A percentile compares a stretch with the other conserved stretches of the same genome.
phyloP scores from a whole-genome alignment of 176 grass and related monocot genomes.

The Oryza brachyantha region DNA sequence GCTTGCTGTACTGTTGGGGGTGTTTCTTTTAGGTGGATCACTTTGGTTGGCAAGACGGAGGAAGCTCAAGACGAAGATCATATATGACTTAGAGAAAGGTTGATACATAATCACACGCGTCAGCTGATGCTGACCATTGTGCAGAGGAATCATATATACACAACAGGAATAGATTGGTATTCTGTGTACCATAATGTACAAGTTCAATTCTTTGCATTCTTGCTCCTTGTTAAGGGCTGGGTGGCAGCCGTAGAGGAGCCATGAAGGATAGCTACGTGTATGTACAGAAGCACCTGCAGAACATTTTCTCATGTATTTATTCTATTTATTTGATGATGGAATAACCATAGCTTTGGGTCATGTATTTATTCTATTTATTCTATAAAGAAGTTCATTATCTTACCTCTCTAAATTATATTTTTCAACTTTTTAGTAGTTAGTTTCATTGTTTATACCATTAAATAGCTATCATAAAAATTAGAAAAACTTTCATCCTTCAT shows the following conservation, averaged over 20 bases:
- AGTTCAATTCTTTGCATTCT: conserved; percentile 54
- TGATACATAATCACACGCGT: conserved; percentile 74
- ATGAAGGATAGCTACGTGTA: conserved; percentile 20
- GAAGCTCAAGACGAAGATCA: conserved; percentile 68
- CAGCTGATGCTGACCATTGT: conserved; percentile 42
- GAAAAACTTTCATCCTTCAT: too few relatives aligned
- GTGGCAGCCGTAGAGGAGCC: conserved; percentile 4
- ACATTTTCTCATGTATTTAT: conserved; percentile 21
- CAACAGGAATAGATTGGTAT: conserved; percentile 41
- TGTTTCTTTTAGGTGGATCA: conserved; percentile 38
- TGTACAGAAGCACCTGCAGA: conserved; percentile 28
- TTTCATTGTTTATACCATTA: too few relatives aligned
- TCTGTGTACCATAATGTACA: conserved; percentile 51
- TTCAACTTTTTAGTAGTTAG: too few relatives aligned
- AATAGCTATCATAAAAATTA: too few relatives aligned
- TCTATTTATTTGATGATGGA: conserved; percentile 22
- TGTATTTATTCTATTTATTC: too few relatives aligned
- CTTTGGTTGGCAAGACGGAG: conserved; percentile 61
- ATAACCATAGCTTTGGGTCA: conserved; percentile 2
- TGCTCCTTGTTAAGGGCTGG: conserved; percentile 28
- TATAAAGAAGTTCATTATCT: too few relatives aligned
- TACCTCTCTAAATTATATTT: too few relatives aligned
- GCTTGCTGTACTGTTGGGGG: conserved; percentile 31
- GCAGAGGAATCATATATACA: conserved; percentile 33
- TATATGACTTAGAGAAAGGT: conserved; percentile 96